These are phyloP conservation scores for Solanum corneliomulleri DNA, from an alignment of 257 asterid species.

Conservation along the genomic window DNA sequence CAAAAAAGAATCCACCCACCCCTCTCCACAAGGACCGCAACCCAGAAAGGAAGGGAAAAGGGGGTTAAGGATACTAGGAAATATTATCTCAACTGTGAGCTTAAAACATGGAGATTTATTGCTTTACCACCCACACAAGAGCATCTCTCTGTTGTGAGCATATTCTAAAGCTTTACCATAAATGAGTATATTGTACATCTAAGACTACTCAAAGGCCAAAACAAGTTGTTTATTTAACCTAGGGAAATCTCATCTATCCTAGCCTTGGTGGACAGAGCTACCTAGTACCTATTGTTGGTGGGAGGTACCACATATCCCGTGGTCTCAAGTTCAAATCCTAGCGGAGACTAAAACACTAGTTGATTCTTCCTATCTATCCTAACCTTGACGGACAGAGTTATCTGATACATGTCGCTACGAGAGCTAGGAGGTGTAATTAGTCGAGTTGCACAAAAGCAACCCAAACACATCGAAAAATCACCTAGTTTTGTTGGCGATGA, in stretches of 20 bases:
- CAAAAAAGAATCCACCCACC: neutral
- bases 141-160: neutral
- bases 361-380: neutral
- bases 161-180: neutral
- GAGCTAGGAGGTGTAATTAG: neutral
- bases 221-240: neutral
- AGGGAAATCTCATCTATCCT: neutral
- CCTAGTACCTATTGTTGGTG: neutral
- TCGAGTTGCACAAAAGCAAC: neutral
- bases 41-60: neutral
- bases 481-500: neutral
- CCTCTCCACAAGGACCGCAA: neutral
- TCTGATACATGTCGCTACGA: neutral
- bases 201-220: neutral
- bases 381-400: neutral
- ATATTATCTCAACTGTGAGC: neutral
- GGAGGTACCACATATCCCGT: neutral
- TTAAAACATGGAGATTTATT: neutral
- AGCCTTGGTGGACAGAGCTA: neutral
- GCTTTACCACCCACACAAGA: neutral
- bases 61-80: neutral
- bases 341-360: neutral
- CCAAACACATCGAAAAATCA: neutral
- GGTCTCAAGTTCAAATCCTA: neutral
- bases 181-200: neutral